Base-by-base conservation (phyloP, 2,329 filamentous ascomycete genomes). In the Rutstroemia sp. region DNA sequence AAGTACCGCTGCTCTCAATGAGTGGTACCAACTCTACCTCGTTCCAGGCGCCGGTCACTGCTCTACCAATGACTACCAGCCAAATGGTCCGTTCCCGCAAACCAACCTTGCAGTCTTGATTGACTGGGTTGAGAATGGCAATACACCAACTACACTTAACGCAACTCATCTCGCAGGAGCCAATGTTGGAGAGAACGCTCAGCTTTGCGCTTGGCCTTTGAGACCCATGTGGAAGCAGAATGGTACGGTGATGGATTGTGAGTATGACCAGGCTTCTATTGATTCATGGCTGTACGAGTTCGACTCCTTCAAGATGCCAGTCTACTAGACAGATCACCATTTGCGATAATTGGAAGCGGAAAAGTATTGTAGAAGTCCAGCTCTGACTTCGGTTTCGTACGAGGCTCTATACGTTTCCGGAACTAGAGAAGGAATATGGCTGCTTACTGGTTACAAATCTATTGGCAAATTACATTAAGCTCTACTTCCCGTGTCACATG, bases 101-200 rank as follows among this genome's bases (percentile, higher is more conserved):
- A 83, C 82, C 5, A 84, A 88, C 45, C 45, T 88, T 68, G 81
- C 84, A 2, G 87, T 83, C 2, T 81, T 83, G n/a, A 87, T 89
- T 65, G 82, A 88, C 65, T 87, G 77, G 63, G 73, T 89, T 8
- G 79, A 78, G 60, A 88, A 87, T 59, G 86, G 67, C 17, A 60
- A 69, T 17, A 63, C 60, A 57, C 72, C 72, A 2, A 47, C 52
- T 5, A 65, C 64, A 2, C 67, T 75, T 17, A 74, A 75, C 60
- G 70, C 71, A 9, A 74, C 71, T 10, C 1, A 39, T 23, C 27
- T 71, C 45, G 64, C 64, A 1, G 70, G 70, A 7, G 54, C 59
- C 9, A 61, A 70, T 51, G 53, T 57, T 16, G 70, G 71, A 38
- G 64, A 72, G 64, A 69, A 66, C 0, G 67, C 71, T 61, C 65